These are phyloP conservation scores for Thecamonas trahens DNA, from an alignment of 78 protist genomes.

Conservation along the genomic window DNA sequence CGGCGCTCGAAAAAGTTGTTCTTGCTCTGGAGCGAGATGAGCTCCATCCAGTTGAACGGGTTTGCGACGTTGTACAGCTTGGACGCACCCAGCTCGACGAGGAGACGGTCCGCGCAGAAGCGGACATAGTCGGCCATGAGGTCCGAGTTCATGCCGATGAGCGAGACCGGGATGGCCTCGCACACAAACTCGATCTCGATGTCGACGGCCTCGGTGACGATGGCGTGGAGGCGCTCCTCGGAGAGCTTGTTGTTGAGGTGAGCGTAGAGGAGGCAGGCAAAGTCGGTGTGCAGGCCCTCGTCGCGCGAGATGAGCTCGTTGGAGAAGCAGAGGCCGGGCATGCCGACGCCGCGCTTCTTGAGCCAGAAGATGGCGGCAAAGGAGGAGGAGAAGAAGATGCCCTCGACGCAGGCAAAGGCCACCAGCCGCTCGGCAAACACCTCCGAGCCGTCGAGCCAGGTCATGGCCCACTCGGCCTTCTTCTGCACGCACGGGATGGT, in stretches of 20 bases:
- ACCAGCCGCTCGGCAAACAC: conserved; percentile 90
- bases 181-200: conserved; percentile 84
- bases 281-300: conserved; percentile 95
- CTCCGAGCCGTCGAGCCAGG: conserved; percentile 72
- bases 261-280: conserved; percentile 90
- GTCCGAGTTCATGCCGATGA: conserved; percentile 93
- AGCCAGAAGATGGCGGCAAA: conserved; percentile 97
- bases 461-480: conserved; percentile 96
- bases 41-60: conserved; percentile 97
- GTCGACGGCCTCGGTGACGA: conserved; percentile 86
- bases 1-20: conserved; percentile 96
- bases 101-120: conserved; percentile 93
- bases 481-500: conserved; percentile 78
- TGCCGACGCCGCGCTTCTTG: conserved; percentile 94
- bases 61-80: conserved; percentile 64
- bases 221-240: conserved; percentile 15
- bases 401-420: conserved; percentile 97
- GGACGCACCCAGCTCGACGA: conserved; percentile 66
- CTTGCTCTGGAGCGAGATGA: conserved; percentile 93
- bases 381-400: conserved; percentile 96
- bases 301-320: conserved; percentile 96
- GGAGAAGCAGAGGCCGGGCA: conserved; percentile 94
- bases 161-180: conserved; percentile 90
- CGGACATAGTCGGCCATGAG: conserved; percentile 94
- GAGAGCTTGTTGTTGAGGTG: conserved; percentile 4